Conservation (phyloP, 192 early-diverging fungal species). For the Anaeromyces robustus region DNA sequence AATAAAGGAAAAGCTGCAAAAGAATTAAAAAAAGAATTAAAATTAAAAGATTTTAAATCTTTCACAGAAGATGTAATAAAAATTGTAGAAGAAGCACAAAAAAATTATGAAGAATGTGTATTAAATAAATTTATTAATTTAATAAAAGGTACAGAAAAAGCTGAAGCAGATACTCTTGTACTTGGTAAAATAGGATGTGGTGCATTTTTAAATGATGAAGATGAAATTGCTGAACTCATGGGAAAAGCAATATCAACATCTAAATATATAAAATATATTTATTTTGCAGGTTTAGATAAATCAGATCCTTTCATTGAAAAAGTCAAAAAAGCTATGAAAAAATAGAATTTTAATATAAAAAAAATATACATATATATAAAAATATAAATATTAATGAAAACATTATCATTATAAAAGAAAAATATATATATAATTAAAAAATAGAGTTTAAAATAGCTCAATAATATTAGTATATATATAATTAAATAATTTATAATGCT, state of each 20-base stretch:
- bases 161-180: background rate
- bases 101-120: background rate
- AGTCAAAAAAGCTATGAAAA: background rate
- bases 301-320: background rate
- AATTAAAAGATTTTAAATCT: background rate
- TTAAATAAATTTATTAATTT: background rate
- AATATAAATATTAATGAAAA: no score
- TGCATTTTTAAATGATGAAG: background rate
- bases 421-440: no score
- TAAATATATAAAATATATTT: background rate
- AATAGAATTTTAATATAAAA: no score
- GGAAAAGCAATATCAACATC: background rate
- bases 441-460: no score
- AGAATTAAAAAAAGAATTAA: background rate
- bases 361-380: no score
- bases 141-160: background rate
- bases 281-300: background rate
- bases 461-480: no score
- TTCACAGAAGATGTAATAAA: background rate
- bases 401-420: no score
- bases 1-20: background rate
- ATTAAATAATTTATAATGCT: no score
- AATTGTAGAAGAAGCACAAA: background rate
- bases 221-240: background rate
- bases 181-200: background rate